A percentile compares a stretch with the other conserved stretches of the same genome.
These are phyloP conservation scores for Plantago rigida DNA, from an alignment of 305 asterid genomes.

Conservation along the genomic window DNA sequence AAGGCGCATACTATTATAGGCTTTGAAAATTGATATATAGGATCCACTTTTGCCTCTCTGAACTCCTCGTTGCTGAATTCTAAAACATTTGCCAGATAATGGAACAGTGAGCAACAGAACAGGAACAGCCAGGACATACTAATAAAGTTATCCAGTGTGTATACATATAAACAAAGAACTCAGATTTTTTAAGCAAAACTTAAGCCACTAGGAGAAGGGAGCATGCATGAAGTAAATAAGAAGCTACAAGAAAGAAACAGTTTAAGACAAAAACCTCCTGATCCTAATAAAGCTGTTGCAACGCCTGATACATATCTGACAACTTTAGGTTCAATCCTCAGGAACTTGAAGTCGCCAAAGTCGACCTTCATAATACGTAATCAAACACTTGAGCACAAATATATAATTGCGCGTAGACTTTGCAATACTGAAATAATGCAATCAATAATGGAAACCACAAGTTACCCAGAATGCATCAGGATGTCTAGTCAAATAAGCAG, in stretches of 20 bases:
- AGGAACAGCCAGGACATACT: constrained; percentile 8
- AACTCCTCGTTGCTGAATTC: constrained; percentile 72
- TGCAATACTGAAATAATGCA: constrained; percentile 15
- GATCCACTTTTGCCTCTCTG: constrained; percentile 68
- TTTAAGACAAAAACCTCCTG: constrained; percentile 61
- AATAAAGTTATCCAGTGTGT: constrained; percentile 1
- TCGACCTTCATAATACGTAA: constrained; percentile 54
- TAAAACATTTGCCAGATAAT: constrained; percentile 3
- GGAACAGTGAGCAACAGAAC: constrained; percentile 27
- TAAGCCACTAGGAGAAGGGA: neutral
- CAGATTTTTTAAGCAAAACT: neutral
- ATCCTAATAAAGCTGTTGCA: constrained; percentile 81
- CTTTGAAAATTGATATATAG: constrained; percentile 74
- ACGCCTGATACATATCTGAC: constrained; percentile 78
- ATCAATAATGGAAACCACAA: constrained; percentile 15
- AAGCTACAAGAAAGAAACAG: constrained; percentile 12
- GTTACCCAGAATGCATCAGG: constrained; percentile 94
- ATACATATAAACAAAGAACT: neutral
- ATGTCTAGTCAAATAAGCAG: constrained; percentile 70
- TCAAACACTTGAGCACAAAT: no score
- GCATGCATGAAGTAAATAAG: constrained; percentile 11
- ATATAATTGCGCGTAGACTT: neutral
- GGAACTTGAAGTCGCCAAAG: constrained; percentile 86
- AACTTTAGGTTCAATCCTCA: constrained; percentile 74
- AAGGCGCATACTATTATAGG: constrained; percentile 56